Percentiles rank a stretch among this genome's conserved stretches.
Evolutionary conservation across 257 asterid genomes (phyloP).

Genomic region (Salvia hispanica): DNA sequence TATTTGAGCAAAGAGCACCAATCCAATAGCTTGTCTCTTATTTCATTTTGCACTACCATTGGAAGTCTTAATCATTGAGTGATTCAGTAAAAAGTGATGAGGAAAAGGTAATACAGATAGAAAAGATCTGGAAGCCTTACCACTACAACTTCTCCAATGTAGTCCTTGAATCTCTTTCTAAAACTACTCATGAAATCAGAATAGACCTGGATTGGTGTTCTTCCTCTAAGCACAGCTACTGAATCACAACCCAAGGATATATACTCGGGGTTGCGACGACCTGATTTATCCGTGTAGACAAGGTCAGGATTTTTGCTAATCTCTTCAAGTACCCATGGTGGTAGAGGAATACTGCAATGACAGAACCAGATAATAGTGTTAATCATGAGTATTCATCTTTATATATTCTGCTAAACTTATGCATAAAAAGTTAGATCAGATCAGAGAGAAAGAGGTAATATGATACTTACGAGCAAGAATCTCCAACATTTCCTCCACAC

Average conservation of each 20-base stretch:
- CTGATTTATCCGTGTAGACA: conserved; percentile 83
- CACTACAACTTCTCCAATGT: conserved; percentile 69
- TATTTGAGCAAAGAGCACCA: too few species aligned
- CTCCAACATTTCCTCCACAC: conserved; percentile 95
- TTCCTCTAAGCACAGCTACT: conserved; percentile 80
- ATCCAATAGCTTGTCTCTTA: neutral
- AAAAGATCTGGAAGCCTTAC: conserved; percentile 41
- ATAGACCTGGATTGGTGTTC: conserved; percentile 92
- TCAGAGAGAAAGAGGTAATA: neutral
- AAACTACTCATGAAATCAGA: conserved; percentile 84
- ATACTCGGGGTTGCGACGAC: conserved; percentile 87
- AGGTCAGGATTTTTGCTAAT: conserved; percentile 86
- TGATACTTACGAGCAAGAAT: conserved; percentile 70
- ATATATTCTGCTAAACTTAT: neutral
- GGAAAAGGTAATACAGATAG: conserved; percentile 3
- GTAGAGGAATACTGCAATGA: conserved; percentile 78
- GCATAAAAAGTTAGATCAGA: neutral
- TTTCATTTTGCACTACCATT: conserved; percentile 10
- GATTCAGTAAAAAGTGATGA: conserved; percentile 5
- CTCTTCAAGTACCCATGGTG: conserved; percentile 98
- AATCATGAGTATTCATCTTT: too few species aligned
- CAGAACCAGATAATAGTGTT: neutral
- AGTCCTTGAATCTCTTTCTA: conserved; percentile 63
- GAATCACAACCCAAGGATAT: conserved; percentile 85
- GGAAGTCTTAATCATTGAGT: conserved; percentile 1